Conservation (phyloP, 2,329 filamentous ascomycete species). For the Hymenoscyphus scutula region DNA sequence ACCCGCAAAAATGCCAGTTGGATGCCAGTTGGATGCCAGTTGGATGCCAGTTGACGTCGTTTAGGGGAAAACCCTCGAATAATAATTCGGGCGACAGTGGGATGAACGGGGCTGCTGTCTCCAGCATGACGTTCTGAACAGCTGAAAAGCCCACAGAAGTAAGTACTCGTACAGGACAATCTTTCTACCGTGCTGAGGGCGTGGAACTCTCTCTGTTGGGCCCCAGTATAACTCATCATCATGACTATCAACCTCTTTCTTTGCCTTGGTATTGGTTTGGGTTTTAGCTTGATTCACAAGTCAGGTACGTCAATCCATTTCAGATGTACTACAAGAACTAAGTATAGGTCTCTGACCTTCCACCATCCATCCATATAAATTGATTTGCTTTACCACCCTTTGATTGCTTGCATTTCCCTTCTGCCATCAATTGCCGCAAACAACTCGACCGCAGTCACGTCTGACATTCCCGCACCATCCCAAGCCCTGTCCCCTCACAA, state of each 20-base stretch:
- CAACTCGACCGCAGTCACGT: background rate
- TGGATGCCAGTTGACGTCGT: conserved; percentile 3
- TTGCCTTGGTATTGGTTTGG: conserved; percentile 1
- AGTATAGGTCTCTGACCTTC: background rate
- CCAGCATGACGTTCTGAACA: background rate
- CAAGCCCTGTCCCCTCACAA: conserved; percentile 1
- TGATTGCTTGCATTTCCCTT: background rate
- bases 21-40: conserved; percentile 4
- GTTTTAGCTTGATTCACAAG: background rate
- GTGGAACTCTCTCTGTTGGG: background rate
- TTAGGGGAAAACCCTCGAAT: conserved; percentile 1
- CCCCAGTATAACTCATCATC: conserved; percentile 3
- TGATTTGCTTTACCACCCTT: background rate
- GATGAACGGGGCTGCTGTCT: conserved; percentile 1
- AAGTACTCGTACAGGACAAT: too few species aligned
- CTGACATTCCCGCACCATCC: background rate
- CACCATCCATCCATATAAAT: background rate
- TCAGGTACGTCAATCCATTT: background rate
- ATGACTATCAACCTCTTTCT: background rate
- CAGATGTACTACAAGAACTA: background rate
- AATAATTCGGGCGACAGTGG: background rate
- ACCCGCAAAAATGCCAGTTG: conserved; percentile 3
- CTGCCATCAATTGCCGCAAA: conserved; percentile 5
- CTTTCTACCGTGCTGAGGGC: background rate
- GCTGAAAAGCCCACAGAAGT: background rate